Evolutionary conservation across 2,329 filamentous ascomycete genomes (phyloP), one percentile per base, ranked within the genome.

Genomic region (Penicillium sp.): DNA sequence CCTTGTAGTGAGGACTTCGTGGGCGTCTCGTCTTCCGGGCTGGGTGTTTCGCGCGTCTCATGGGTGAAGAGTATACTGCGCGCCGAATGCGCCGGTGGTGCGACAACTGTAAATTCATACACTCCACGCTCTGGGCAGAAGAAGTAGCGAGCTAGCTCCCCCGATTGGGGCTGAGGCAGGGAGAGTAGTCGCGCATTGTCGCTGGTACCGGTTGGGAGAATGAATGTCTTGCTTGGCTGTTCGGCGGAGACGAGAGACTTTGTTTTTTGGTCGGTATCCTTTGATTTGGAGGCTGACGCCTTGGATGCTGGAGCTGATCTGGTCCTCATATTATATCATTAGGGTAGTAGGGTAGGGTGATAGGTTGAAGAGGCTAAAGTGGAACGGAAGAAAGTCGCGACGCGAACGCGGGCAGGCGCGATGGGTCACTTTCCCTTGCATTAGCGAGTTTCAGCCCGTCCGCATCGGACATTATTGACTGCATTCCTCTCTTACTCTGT

Each of bases 21-120:
- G 8, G 50, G 54, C 14, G 50, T 42, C 14, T 66, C 56, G 22
- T 41, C 65, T 61, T 61, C 38, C 5, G 16, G 39, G 9, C 2
- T 48, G 5, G 50, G 24, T 4, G 59, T 48, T 43, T 63, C 58
- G 38, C 34, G 48, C 32, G 53, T 21, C 6, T 38, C 31, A 22
- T 74, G 66, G 3, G 77, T 72, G 41, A 86, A 76, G 4, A 88
- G 70, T 67, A 83, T 82, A 65, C 84, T 87, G 54, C 78, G 75
- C 46, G 78, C 78, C 34, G 74, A 71, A 18, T 74, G 76, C 56
- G 78, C 76, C 2, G 82, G 75, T 4, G 81, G 75, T 8, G 78
- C 72, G 50, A 87, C 75, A 50, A 77, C 77, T 3, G 81, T 87
- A 66, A 88, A 85, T 60, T 88, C 84, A 64, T 81, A 83, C 51